These are phyloP conservation scores for Petasospora fabianii DNA, from an alignment of 1,139 yeast genomes.

Conservation along the genomic window DNA sequence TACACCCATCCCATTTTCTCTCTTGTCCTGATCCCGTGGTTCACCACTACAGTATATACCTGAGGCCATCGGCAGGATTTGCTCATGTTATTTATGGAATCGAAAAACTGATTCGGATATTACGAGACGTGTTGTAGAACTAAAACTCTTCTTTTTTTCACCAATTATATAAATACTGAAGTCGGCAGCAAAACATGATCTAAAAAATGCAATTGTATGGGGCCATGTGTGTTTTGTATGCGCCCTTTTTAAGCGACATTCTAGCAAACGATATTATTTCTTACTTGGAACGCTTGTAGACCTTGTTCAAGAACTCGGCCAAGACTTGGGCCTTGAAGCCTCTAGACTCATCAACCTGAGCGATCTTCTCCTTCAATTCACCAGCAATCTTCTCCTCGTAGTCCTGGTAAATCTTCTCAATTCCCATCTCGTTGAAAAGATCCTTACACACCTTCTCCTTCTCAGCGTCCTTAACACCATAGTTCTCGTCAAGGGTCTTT, in stretches of 20 bases:
- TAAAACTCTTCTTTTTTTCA: too few species aligned
- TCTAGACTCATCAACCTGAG: constrained; percentile 75
- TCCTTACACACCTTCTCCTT: constrained; percentile 71
- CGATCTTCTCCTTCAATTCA: constrained; percentile 62
- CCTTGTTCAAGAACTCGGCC: constrained; percentile 79
- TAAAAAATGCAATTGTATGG: too few species aligned
- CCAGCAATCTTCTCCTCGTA: constrained; percentile 79
- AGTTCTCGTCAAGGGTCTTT: constrained; percentile 74
- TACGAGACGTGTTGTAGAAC: background rate
- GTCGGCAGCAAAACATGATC: too few species aligned
- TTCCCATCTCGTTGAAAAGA: constrained; percentile 68
- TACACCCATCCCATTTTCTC: background rate
- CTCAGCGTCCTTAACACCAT: constrained; percentile 75
- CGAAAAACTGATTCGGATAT: too few species aligned
- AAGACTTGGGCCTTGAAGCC: constrained; percentile 89
- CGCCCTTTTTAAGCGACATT: too few species aligned
- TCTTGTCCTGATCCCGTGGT: background rate
- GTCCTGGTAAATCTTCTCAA: constrained; percentile 65
- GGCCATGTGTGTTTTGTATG: too few species aligned
- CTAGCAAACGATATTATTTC: background rate
- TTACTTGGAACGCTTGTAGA: constrained; percentile 90
- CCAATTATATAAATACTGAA: too few species aligned
- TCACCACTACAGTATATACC: too few species aligned
- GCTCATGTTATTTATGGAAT: constrained; percentile 10
- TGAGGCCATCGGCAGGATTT: too few species aligned